These are phyloP conservation scores for Plantago elongata DNA, from an alignment of 257 asterid genomes.

Conservation along the genomic window DNA sequence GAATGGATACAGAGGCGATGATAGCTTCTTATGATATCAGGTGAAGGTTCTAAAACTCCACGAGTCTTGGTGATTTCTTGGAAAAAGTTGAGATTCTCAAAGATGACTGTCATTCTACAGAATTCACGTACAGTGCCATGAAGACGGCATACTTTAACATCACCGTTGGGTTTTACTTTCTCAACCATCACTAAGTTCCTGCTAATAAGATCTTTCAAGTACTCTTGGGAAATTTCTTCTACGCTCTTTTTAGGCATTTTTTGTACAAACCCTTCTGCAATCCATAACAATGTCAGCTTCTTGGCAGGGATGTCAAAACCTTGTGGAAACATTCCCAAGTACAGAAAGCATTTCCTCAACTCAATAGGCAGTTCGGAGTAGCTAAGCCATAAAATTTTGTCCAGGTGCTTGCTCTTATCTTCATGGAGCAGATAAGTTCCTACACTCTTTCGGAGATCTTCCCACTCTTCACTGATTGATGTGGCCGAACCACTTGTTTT, in stretches of 20 bases:
- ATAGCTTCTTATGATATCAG: conserved; percentile 2
- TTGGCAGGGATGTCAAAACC: conserved; percentile 17
- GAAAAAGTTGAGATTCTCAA: conserved; percentile 18
- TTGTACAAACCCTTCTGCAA: conserved; percentile 29
- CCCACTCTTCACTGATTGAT: too few species aligned
- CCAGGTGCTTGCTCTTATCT: not conserved
- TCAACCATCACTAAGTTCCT: conserved; percentile 27
- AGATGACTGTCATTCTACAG: conserved; percentile 25
- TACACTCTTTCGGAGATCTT: not conserved
- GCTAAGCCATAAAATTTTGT: conserved; percentile 16
- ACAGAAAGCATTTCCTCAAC: conserved; percentile 27
- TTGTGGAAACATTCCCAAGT: conserved; percentile 24
- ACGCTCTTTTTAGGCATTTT: not conserved
- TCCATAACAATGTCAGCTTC: conserved; percentile 25
- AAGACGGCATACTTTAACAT: conserved; percentile 28
- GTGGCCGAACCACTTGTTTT: not conserved
- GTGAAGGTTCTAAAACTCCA: not conserved
- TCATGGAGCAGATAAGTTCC: not conserved
- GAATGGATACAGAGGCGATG: conserved; percentile 30
- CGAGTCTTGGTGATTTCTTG: conserved; percentile 21
- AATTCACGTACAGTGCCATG: conserved; percentile 28
- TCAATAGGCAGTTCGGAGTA: conserved; percentile 23
- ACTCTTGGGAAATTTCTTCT: conserved; percentile 22
- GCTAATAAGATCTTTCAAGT: conserved; percentile 19
- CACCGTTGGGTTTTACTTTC: conserved; percentile 22